These are phyloP conservation scores for Paramecium sexaurelia DNA, from an alignment of 73 alveolate genomes.

Conservation along the genomic window DNA sequence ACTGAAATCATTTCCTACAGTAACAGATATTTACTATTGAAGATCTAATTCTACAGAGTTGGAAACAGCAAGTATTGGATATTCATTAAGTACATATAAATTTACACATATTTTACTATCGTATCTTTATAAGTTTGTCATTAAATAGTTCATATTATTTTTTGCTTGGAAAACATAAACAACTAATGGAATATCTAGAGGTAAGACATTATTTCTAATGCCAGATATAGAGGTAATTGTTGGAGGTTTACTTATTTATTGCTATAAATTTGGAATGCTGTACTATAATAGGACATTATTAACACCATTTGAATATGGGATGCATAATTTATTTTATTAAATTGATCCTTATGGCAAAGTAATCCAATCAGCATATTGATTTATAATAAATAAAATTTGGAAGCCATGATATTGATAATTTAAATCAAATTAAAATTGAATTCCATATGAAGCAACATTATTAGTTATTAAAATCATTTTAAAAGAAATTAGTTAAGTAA, in stretches of 20 bases:
- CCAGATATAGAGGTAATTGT: neutral
- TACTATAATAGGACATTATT: neutral
- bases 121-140: neutral
- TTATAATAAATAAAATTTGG: neutral
- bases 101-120: neutral
- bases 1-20: neutral
- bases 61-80: neutral
- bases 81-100: neutral
- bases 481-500: neutral
- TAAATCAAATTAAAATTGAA: neutral
- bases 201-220: neutral
- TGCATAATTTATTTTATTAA: neutral
- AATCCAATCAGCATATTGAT: conserved; percentile 38
- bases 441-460: neutral
- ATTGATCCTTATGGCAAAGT: neutral
- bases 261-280: neutral
- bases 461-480: neutral
- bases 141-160: neutral
- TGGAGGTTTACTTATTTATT: neutral
- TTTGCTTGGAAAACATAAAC: neutral
- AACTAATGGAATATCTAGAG: neutral
- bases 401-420: neutral
- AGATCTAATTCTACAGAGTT: neutral
- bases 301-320: neutral
- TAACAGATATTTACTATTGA: neutral